Evolutionary conservation across 2,329 filamentous ascomycete species (phyloP), one percentile per base, ranked within the genome.

Genomic region (Coniosporium tulheliwenetii): DNA sequence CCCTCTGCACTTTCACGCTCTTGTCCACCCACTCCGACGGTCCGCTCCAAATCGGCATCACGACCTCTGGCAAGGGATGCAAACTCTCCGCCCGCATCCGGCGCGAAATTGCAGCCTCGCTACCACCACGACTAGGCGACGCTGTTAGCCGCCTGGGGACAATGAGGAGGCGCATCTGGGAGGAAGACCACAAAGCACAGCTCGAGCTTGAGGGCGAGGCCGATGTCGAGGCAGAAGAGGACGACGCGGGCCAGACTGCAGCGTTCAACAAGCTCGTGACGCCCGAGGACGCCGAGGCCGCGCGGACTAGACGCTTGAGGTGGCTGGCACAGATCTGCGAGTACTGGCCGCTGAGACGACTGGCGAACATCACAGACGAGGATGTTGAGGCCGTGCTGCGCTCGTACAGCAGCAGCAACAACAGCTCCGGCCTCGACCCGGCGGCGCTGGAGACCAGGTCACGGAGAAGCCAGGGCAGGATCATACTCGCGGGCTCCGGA

Each of bases 321-420:
- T 98, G 91, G 91, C 69, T 98, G 1, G 77, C 82, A 14, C 91
- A 98, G 57, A 85, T 98, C 40, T 98, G 91, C 69, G 91, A 98
- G 65, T 98, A 98, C 63, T 98, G 91, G 91, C 87, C 91, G 1
- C 69, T 98, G 19, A 79, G 78, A 47, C 76, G 83, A 13, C 72
- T 98, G 1, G 85, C 86, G 7, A 70, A 72, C 34, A 80, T 96
- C 47, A 80, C 74, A 3, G 85, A 94, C 52, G 71, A 72, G 8
- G 87, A 96, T 49, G 77, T 95, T 5, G 76, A 84, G 12, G 59
- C 64, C 10, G 75, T 96, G 0, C 69, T 98, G n/a, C 65, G 73
- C 46, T 77, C 82, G 2, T 94, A 93, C 52, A 64, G 69, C 34
- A 36, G 26, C 13, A 50, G 42, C 39, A 38, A 49, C 35, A 50